phyloP scores from a whole-genome alignment of 2,329 filamentous ascomycete genomes.

The Venturia pyrina region DNA sequence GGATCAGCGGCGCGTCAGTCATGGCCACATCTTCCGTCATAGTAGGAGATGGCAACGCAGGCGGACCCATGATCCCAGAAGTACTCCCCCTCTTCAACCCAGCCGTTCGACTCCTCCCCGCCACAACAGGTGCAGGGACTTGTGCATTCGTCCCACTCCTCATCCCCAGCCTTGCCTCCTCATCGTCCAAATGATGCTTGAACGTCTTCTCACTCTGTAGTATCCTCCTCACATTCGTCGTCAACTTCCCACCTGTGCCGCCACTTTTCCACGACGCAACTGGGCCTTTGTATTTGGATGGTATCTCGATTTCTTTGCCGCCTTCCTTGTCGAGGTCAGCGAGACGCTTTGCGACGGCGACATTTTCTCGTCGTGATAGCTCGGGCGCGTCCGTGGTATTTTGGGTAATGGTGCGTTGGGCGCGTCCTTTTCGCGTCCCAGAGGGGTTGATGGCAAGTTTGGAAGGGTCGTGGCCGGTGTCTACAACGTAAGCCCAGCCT shows the following conservation, averaged over 20 bases:
- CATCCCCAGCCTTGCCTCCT: slow-evolving; percentile 43
- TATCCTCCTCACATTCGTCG: slow-evolving; percentile 63
- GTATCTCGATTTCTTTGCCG: slow-evolving; percentile 54
- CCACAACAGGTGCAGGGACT: background rate
- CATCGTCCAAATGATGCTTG: slow-evolving; percentile 72
- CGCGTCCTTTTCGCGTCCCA: slow-evolving; percentile 27
- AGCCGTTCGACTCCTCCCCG: slow-evolving; percentile 5
- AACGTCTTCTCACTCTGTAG: slow-evolving; percentile 75
- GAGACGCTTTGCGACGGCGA: slow-evolving; percentile 70
- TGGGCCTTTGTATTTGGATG: slow-evolving; percentile 23
- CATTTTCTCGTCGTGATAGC: slow-evolving; percentile 70
- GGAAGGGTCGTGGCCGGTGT: slow-evolving; percentile 51
- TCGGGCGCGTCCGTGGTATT: slow-evolving; percentile 18
- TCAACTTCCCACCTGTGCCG: slow-evolving; percentile 44
- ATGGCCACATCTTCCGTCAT: slow-evolving; percentile 8
- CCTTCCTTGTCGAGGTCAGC: slow-evolving; percentile 69
- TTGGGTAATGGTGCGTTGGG: slow-evolving; percentile 26
- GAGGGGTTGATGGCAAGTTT: slow-evolving; percentile 43
- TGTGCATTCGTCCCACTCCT: background rate
- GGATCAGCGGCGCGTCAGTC: slow-evolving; percentile 17
- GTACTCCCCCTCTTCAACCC: slow-evolving; percentile 7
- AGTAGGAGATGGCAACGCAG: background rate
- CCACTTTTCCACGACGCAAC: slow-evolving; percentile 2
- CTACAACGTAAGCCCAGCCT: slow-evolving; percentile 87
- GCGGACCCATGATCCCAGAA: background rate